phyloP scores from a whole-genome alignment of 768 basidiomycete genomes.

The Phlebiopsis flavidoalba region DNA sequence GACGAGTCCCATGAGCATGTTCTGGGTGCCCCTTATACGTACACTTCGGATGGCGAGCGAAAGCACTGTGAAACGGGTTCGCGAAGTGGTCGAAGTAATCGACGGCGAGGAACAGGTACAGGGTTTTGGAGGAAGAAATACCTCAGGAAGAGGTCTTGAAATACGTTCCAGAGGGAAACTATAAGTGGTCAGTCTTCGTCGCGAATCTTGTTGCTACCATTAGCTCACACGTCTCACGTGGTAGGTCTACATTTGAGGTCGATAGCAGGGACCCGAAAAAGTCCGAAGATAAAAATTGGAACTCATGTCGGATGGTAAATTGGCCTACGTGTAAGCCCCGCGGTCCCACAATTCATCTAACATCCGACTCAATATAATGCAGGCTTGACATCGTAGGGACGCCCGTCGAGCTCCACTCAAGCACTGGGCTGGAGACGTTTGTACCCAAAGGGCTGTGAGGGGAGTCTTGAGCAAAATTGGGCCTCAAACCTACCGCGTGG shows the following conservation, averaged over 20 bases:
- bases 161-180: constrained; percentile 61
- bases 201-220: not conserved
- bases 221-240: not conserved
- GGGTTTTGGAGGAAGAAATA: constrained; percentile 35
- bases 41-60: constrained; percentile 46
- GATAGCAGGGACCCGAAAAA: constrained; percentile 50
- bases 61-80: constrained; percentile 33
- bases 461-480: constrained; percentile 52
- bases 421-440: constrained; percentile 41
- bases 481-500: constrained; percentile 51
- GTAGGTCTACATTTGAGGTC: constrained; percentile 64
- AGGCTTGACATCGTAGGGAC: constrained; percentile 46
- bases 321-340: constrained; percentile 44
- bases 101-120: constrained; percentile 21
- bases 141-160: constrained; percentile 51
- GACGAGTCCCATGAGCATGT: constrained; percentile 66
- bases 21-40: constrained; percentile 55
- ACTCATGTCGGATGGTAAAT: constrained; percentile 54
- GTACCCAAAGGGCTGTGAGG: constrained; percentile 44
- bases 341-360: not conserved
- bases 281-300: constrained; percentile 53
- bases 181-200: constrained; percentile 48
- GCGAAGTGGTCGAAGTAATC: constrained; percentile 18
- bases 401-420: constrained; percentile 38
- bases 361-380: not conserved